Conservation (phyloP, 2,329 filamentous ascomycete species). For the Xylariaceae sp. region DNA sequence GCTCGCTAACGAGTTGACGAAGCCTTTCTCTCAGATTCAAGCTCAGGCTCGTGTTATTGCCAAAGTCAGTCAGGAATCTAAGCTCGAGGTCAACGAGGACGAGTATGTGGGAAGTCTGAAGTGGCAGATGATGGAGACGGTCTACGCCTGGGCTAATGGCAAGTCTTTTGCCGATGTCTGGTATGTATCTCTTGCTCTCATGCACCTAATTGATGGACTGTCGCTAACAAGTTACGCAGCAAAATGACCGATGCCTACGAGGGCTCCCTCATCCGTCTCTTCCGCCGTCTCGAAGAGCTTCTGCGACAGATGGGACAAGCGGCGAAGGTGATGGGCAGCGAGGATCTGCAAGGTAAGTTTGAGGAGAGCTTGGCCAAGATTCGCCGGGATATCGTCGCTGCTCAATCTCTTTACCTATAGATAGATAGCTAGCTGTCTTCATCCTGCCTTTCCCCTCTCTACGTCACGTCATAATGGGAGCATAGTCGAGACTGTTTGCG, state of each 20-base stretch:
- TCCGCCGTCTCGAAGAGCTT: constrained; percentile 90
- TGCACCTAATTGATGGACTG: constrained; percentile 5
- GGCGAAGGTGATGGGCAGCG: constrained; percentile 95
- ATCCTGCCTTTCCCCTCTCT: background rate
- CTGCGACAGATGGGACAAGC: constrained; percentile 94
- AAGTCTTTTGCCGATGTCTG: constrained; percentile 90
- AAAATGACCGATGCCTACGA: constrained; percentile 99
- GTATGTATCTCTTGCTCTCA: constrained; percentile 52
- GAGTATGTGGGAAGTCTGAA: constrained; percentile 89
- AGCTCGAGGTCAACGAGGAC: constrained; percentile 89
- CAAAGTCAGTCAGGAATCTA: constrained; percentile 92
- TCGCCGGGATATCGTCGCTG: constrained; percentile 87
- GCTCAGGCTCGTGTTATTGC: constrained; percentile 82
- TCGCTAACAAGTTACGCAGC: constrained; percentile 46
- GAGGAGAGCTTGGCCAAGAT: constrained; percentile 82
- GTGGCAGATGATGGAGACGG: constrained; percentile 95
- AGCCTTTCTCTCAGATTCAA: constrained; percentile 83
- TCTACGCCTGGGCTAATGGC: constrained; percentile 86
- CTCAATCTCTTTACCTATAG: constrained; percentile 85
- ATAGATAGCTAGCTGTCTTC: background rate
- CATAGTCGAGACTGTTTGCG: constrained; percentile 13
- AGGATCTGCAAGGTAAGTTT: constrained; percentile 89
- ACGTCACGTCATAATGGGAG: too few species aligned
- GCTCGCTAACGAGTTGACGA: constrained; percentile 78
- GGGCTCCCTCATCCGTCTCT: constrained; percentile 91